A percentile compares a stretch with the other conserved stretches of the same genome.
Evolutionary conservation across 306 rosid genomes (phyloP).

Genomic region (Fragaria iinumae): DNA sequence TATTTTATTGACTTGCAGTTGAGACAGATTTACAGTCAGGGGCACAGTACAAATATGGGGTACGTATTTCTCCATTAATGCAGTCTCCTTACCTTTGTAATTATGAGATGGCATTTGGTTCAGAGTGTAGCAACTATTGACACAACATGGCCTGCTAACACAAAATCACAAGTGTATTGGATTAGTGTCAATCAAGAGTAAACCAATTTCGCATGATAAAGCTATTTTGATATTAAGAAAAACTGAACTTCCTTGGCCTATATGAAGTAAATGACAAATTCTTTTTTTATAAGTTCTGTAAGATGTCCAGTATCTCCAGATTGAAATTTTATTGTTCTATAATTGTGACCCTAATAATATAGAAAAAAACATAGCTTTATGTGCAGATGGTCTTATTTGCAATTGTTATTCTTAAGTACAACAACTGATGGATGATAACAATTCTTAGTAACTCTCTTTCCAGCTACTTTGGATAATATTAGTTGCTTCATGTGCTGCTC

Average conservation of each 20-base stretch:
- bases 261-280: neutral
- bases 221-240: neutral
- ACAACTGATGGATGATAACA: neutral
- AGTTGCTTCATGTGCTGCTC: constrained; percentile 94
- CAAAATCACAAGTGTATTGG: neutral
- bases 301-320: neutral
- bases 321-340: neutral
- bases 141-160: neutral
- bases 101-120: constrained; percentile 4
- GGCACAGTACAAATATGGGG: constrained; percentile 88
- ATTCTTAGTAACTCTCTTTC: constrained; percentile 5
- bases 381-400: neutral
- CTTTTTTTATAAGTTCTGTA: neutral
- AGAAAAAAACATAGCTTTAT: neutral
- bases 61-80: constrained; percentile 26
- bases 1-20: constrained; percentile 50
- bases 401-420: neutral
- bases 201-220: neutral
- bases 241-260: neutral
- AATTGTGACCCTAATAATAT: neutral
- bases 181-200: neutral
- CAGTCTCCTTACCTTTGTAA: neutral
- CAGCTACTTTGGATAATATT: constrained; percentile 97
- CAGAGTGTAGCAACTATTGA: neutral
- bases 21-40: constrained; percentile 96